These are phyloP conservation scores for Psilocybe sp. DNA, from an alignment of 768 basidiomycete genomes.

Conservation along the genomic window DNA sequence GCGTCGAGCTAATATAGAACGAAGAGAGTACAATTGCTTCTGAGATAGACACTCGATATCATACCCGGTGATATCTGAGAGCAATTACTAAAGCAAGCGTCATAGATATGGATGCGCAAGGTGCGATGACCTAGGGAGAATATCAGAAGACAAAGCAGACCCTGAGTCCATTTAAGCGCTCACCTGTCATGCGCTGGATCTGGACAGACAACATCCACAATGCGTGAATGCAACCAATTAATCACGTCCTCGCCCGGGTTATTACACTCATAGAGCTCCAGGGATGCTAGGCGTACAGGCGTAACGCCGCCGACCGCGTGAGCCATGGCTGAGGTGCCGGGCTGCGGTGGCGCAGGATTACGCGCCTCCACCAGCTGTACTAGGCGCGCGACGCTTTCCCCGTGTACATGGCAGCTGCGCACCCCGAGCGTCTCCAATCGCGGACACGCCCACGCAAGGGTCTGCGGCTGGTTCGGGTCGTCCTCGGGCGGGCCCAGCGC, in stretches of 20 bases:
- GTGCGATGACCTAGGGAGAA: no score
- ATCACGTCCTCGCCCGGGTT: constrained; percentile 67
- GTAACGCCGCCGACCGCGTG: constrained; percentile 39
- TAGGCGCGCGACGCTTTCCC: constrained; percentile 63
- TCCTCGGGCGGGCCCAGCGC: constrained; percentile 61
- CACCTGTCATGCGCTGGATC: constrained; percentile 54
- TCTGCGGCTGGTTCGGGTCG: constrained; percentile 32
- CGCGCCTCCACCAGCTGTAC: constrained; percentile 71
- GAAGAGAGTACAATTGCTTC: no score
- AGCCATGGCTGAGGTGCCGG: constrained; percentile 20
- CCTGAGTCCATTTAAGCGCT: constrained; percentile 4
- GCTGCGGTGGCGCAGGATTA: constrained; percentile 45
- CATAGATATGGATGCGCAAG: no score
- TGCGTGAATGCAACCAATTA: constrained; percentile 60
- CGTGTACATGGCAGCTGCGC: constrained; percentile 62
- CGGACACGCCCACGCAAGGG: constrained; percentile 60
- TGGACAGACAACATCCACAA: constrained; percentile 60
- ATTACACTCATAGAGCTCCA: constrained; percentile 70
- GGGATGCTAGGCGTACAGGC: constrained; percentile 48
- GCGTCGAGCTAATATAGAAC: no score
- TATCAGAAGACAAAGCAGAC: no score
- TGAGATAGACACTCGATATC: no score
- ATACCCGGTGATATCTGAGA: no score
- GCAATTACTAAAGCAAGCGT: no score
- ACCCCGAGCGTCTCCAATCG: constrained; percentile 56